phyloP scores from a whole-genome alignment of 129 eudicot genomes.

The Chrysanthemum seticuspe region DNA sequence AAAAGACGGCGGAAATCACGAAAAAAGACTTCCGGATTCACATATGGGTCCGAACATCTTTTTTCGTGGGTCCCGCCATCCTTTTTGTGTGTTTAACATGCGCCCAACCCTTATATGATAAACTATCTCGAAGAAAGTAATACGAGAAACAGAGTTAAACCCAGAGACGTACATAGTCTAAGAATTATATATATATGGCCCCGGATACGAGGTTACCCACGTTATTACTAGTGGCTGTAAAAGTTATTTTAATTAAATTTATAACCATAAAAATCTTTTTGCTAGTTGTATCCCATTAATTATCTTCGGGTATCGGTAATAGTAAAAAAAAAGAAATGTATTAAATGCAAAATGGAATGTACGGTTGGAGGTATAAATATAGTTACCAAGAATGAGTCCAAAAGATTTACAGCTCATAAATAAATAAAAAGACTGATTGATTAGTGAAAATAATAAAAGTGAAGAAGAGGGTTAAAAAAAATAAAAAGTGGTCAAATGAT shows the following conservation, averaged over 20 bases:
- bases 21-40: no score
- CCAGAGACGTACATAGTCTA: constrained; percentile 71
- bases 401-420: constrained; percentile 24
- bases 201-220: constrained; percentile 69
- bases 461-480: no score
- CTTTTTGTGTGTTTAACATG: no score
- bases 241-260: constrained; percentile 19
- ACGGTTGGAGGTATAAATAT: constrained; percentile 1
- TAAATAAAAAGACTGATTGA: background rate
- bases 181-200: constrained; percentile 53
- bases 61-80: no score
- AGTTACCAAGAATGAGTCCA: constrained; percentile 25
- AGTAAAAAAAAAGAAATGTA: background rate
- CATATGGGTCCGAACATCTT: no score
- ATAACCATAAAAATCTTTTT: background rate
- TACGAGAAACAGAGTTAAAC: constrained; percentile 52
- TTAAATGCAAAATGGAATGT: constrained; percentile 14
- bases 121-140: constrained; percentile 40
- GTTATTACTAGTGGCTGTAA: constrained; percentile 54
- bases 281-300: background rate
- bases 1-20: no score
- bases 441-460: background rate
- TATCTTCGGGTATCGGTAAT: no score
- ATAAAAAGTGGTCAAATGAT: constrained; percentile 42
- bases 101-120: no score